These are phyloP conservation scores for Ceratobasidium theobromae DNA, from an alignment of 1,284 basidiomycete species.

Conservation along the genomic window DNA sequence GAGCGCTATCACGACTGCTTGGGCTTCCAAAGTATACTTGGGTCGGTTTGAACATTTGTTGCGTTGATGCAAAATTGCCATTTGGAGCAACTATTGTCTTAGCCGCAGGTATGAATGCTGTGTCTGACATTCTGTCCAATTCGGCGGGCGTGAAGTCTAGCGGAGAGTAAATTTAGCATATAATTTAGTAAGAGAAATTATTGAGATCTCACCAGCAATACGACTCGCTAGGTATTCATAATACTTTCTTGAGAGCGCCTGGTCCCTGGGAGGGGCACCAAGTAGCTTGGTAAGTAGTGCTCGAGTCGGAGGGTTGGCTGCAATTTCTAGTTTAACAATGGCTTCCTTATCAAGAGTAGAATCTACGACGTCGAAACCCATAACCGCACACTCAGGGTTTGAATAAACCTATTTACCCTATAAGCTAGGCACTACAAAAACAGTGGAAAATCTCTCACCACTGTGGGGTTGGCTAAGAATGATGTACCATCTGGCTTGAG, in stretches of 20 bases:
- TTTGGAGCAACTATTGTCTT: slow-evolving; percentile 13
- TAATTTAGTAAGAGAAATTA: background rate
- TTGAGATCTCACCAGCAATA: slow-evolving; percentile 55
- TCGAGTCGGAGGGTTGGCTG: slow-evolving; percentile 69
- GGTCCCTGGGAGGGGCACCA: slow-evolving; percentile 61
- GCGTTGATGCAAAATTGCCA: slow-evolving; percentile 36
- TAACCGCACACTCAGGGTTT: slow-evolving; percentile 64
- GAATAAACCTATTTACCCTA: slow-evolving; percentile 63
- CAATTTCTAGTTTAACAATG: slow-evolving; percentile 68
- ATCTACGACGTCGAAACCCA: slow-evolving; percentile 75
- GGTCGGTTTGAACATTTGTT: slow-evolving; percentile 58
- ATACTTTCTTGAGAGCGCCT: slow-evolving; percentile 60
- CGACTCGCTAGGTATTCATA: slow-evolving; percentile 78
- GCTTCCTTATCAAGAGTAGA: slow-evolving; percentile 61
- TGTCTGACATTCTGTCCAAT: slow-evolving; percentile 41
- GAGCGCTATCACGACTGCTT: slow-evolving; percentile 45
- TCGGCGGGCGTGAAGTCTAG: slow-evolving; percentile 42
- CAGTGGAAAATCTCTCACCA: slow-evolving; percentile 50
- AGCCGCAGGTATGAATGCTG: slow-evolving; percentile 47
- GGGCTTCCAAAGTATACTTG: slow-evolving; percentile 66
- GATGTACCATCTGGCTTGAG: slow-evolving; percentile 50
- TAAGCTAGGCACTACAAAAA: background rate
- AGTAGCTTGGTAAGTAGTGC: slow-evolving; percentile 67
- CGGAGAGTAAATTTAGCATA: slow-evolving; percentile 35
- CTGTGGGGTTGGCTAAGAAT: slow-evolving; percentile 66